Conservation (phyloP, 495 filamentous ascomycete genomes). For the Podospora appendiculata region DNA sequence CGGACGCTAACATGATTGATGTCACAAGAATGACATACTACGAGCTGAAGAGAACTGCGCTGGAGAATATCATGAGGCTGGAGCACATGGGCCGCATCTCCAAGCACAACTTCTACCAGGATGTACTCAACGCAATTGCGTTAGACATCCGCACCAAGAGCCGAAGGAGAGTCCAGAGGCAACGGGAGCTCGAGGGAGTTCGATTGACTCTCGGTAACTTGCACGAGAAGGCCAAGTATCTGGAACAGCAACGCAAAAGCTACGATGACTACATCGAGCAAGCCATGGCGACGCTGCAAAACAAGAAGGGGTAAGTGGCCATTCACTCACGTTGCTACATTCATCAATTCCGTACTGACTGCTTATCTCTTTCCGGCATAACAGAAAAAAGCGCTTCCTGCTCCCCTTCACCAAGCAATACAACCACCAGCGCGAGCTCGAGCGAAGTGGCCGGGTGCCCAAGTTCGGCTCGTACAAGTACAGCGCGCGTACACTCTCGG, state of each 20-base stretch:
- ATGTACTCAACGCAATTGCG: constrained; percentile 92
- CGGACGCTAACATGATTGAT: constrained; percentile 84
- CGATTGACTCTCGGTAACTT: constrained; percentile 75
- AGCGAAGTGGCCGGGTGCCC: constrained; percentile 81
- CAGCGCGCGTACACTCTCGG: constrained; percentile 75
- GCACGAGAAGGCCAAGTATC: constrained; percentile 83
- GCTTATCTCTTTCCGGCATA: constrained; percentile 1
- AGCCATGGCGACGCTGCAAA: constrained; percentile 96
- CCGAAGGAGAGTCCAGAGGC: constrained; percentile 78
- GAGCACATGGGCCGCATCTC: constrained; percentile 80
- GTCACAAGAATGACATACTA: constrained; percentile 85
- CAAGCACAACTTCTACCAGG: constrained; percentile 91
- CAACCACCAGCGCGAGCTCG: constrained; percentile 93
- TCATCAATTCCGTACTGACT: constrained; percentile 1
- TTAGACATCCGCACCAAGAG: constrained; percentile 96
- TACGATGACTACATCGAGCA: constrained; percentile 99
- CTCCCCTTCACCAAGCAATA: constrained; percentile 98
- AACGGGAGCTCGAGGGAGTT: constrained; percentile 84
- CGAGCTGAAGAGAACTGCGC: constrained; percentile 82
- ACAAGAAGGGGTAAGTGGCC: constrained; percentile 68
- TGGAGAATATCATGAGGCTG: constrained; percentile 89
- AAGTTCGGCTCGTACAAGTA: constrained; percentile 98
- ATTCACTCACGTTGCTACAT: neutral
- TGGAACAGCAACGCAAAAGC: constrained; percentile 90
- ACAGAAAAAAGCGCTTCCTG: constrained; percentile 79